Base-by-base conservation (phyloP, 495 filamentous ascomycete species). In the Neurospora sp. region DNA sequence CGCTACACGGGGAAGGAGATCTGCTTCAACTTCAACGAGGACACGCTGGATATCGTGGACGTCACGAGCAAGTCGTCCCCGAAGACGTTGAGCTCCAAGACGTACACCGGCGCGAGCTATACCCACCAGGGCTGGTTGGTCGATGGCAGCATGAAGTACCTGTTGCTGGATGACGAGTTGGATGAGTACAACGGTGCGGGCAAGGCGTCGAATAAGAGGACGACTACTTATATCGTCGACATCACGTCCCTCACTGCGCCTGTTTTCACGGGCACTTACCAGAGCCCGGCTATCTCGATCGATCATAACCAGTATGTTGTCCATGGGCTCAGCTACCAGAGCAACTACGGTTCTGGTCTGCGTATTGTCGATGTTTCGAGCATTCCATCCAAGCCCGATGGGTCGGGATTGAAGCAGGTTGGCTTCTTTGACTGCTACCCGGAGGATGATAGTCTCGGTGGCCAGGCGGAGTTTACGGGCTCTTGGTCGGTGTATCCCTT, bases 281-380 rank as follows among this genome's bases (percentile, higher is more conserved):
- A 85, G 76, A 83, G 82, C 35, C 75, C 75, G 2, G 83, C 81
- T 59, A 80, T 81, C 54, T 81, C 83, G 42, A 87, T 90, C 76
- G 88, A 90, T 79, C 88, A 90, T 79, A 90, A 90, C 80, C 88
- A 89, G 77, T 90, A 89, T 75, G 77, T 89, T 72, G 74, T 80
- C 77, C 76, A 88, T 39, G 87, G 85, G 10, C 78, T 83, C 46
- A 74, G 78, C n/a, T 90, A 88, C 79, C 88, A 90, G 79, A 83
- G 82, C 73, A 88, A 89, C 81, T 90, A 90, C 79, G 87, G 84
- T 14, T 81, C 86, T 38, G 88, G 88, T 14, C 83, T 89, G 70
- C 81, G 87, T 69, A 81, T 90, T 66, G 77, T 88, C n/a, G 88
- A 90, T 76, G 83, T 89, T 31, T 31, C 31, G 31, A 31, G 31